phyloP scores from a whole-genome alignment of 2,329 filamentous ascomycete species.

The Cladophialophora chaetospira region DNA sequence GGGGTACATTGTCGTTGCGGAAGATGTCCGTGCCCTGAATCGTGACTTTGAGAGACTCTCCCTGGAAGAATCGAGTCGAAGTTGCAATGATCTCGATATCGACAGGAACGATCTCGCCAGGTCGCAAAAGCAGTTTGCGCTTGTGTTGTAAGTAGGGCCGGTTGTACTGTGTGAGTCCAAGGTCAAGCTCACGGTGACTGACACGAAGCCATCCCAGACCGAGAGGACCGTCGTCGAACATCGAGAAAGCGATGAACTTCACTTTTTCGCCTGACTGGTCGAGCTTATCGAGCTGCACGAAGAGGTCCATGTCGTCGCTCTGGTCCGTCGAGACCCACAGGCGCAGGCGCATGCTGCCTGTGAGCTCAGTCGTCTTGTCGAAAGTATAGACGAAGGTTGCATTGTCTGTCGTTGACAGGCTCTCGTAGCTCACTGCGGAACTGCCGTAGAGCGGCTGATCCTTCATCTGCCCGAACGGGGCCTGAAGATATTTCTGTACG shows the following conservation, averaged over 20 bases:
- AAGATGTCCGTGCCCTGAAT: slow-evolving; percentile 15
- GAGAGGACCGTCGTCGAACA: slow-evolving; percentile 11
- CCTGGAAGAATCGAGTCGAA: slow-evolving; percentile 2
- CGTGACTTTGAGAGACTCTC: slow-evolving; percentile 3
- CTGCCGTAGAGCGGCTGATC: slow-evolving; percentile 40
- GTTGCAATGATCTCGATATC: slow-evolving; percentile 14
- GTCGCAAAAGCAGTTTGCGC: slow-evolving; percentile 2
- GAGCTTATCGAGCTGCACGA: slow-evolving; percentile 33
- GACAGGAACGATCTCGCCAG: slow-evolving; percentile 5
- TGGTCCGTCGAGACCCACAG: slow-evolving; percentile 49
- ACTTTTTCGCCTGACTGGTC: neutral
- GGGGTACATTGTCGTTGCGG: slow-evolving; percentile 2
- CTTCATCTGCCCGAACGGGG: slow-evolving; percentile 10
- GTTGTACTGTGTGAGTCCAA: neutral
- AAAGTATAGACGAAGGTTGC: slow-evolving; percentile 39
- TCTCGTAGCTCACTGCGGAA: slow-evolving; percentile 4
- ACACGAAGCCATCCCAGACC: slow-evolving; percentile 10
- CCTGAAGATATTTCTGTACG: slow-evolving; percentile 5
- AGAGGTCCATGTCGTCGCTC: slow-evolving; percentile 49
- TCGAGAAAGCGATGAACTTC: slow-evolving; percentile 5
- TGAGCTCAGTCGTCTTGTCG: slow-evolving; percentile 41
- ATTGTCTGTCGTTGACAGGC: slow-evolving; percentile 4
- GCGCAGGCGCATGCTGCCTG: slow-evolving; percentile 50
- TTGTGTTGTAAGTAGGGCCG: slow-evolving; percentile 9
- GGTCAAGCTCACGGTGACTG: slow-evolving; percentile 11